Percentiles rank a stretch among this genome's conserved stretches.
These are phyloP conservation scores for Salvia sclarea DNA, from an alignment of 305 asterid genomes.

Conservation along the genomic window DNA sequence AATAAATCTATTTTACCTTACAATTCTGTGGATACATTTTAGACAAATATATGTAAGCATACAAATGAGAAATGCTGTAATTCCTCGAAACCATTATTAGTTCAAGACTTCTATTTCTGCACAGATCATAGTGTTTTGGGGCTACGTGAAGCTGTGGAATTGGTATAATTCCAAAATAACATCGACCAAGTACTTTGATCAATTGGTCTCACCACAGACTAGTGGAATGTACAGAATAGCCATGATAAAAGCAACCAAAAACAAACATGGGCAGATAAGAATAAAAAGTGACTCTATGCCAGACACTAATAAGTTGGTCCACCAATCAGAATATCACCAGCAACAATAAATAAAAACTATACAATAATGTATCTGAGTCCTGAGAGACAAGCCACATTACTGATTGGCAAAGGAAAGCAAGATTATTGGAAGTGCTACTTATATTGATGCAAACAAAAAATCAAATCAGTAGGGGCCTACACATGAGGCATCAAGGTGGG, in stretches of 20 bases:
- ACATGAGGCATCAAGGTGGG: background rate
- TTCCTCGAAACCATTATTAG: background rate
- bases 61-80: background rate
- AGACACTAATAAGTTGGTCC: background rate
- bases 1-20: slow-evolving; percentile 1
- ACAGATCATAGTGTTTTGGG: background rate
- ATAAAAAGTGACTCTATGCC: background rate
- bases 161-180: background rate
- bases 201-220: background rate
- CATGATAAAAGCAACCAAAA: background rate
- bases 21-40: background rate
- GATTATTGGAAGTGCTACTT: background rate
- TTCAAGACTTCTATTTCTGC: background rate
- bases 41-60: background rate
- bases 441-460: background rate
- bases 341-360: background rate
- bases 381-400: background rate
- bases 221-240: background rate
- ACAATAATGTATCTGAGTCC: too few relatives aligned
- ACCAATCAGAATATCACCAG: background rate
- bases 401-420: background rate
- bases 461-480: background rate
- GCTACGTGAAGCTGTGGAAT: background rate
- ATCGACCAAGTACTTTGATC: background rate
- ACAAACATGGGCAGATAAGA: background rate